phyloP scores from a whole-genome alignment of 495 filamentous ascomycete genomes.

The Clavariopsis aquatica region DNA sequence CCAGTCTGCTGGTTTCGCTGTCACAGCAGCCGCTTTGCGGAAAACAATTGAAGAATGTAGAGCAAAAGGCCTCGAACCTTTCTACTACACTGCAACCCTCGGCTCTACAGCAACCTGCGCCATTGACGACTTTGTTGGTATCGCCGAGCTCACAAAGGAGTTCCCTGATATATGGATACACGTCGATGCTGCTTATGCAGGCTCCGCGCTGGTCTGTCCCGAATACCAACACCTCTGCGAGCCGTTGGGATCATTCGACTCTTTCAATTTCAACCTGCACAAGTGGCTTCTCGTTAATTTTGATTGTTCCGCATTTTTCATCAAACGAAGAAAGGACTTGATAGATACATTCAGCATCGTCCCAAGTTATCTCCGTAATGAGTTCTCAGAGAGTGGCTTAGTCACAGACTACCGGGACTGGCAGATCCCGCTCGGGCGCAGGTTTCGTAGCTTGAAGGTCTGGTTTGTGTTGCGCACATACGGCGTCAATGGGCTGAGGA shows the following conservation, averaged over 20 bases:
- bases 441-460: constrained; percentile 91
- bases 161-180: constrained; percentile 82
- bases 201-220: constrained; percentile 75
- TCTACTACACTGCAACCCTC: constrained; percentile 81
- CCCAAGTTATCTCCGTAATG: constrained; percentile 79
- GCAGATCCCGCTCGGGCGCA: constrained; percentile 91
- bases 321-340: constrained; percentile 67
- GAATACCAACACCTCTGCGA: constrained; percentile 73
- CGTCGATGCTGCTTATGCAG: constrained; percentile 95
- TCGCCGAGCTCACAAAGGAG: constrained; percentile 64
- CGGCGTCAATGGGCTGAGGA: constrained; percentile 75
- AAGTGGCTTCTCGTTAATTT: constrained; percentile 98
- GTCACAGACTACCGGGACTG: constrained; percentile 98
- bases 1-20: constrained; percentile 63
- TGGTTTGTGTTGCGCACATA: constrained; percentile 95
- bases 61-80: constrained; percentile 71
- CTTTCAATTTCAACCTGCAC: constrained; percentile 94
- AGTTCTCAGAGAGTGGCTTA: constrained; percentile 74
- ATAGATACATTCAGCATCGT: constrained; percentile 79
- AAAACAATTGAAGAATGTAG: constrained; percentile 61
- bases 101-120: constrained; percentile 90
- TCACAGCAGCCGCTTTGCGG: constrained; percentile 67
- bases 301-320: constrained; percentile 55
- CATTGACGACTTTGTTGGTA: constrained; percentile 74
- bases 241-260: constrained; percentile 70